Base-by-base conservation (phyloP, 352 stramenopile genomes). In the Phytopythium sindhum region DNA sequence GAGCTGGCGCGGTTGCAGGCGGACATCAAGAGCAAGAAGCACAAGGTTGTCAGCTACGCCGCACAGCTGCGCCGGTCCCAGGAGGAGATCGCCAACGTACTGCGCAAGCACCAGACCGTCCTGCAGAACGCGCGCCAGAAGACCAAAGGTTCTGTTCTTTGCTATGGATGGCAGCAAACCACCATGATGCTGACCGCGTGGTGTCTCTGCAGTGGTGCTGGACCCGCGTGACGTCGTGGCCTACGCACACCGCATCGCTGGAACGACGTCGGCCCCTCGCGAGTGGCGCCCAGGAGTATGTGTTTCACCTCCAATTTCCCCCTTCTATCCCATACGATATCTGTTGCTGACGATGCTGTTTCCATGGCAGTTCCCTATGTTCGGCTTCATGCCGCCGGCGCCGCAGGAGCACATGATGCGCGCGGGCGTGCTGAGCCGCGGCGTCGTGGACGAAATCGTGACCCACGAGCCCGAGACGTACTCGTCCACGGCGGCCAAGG, bases 391-490 rank as follows among this genome's bases (percentile, higher is more conserved):
- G 74, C 86, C 86, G 4, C 86, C 86, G n/a, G 86, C 86, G 12
- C 86, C 86, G 21, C 86, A 91, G 47, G 80, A 88, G 55, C 84
- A 95, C 58, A 93, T 93, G 82, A 95, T 95, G 86, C 84, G 86
- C 37, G 86, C 84, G 0, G 86, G 86, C 60, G 84, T 95, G 14
- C 70, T 95, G 12, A 93, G 84, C 72, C 86, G 86, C 24, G 86
- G 86, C 31, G 82, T 94, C 42, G 80, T 94, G 19, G 83, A 86
- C 37, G 84, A 90, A 60, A 89, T 88, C 45, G 84, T 94, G 44
- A 94, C 86, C 14, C 81, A 88, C 51, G 81, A 86, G 5, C 64
- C 77, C 0, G 78, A 87, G 37, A 81, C 83, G 48, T 90, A 91
- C 63, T 85, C 86, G 60, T 85, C 77, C 23, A 84, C 70, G 44